Evolutionary conservation across 306 rosid genomes (phyloP).

Genomic region (Lagenaria siceraria): DNA sequence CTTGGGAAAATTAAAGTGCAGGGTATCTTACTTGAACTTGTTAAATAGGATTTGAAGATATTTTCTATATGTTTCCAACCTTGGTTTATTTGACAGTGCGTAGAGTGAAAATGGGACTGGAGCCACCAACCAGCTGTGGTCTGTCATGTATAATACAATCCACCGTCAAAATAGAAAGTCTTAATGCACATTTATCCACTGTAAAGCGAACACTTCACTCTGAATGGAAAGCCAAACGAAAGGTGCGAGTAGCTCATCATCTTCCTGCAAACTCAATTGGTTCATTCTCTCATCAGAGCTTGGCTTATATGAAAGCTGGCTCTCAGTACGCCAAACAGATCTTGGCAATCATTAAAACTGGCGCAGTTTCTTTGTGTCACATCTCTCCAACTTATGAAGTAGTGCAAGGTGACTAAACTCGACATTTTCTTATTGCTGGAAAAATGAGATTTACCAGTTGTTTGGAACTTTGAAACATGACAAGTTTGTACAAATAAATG

Average conservation of each 20-base stretch:
- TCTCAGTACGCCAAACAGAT: slow-evolving; percentile 74
- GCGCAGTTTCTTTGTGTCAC: slow-evolving; percentile 65
- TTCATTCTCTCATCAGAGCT: slow-evolving; percentile 66
- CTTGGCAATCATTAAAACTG: slow-evolving; percentile 69
- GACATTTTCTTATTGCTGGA: neutral
- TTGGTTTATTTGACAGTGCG: slow-evolving; percentile 48
- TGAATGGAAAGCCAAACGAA: slow-evolving; percentile 67
- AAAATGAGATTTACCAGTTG: neutral
- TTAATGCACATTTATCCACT: slow-evolving; percentile 35
- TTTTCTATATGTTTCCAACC: slow-evolving; percentile 3
- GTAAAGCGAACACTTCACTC: slow-evolving; percentile 49
- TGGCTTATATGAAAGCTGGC: slow-evolving; percentile 89
- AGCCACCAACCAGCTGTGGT: slow-evolving; percentile 80
- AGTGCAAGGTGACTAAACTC: slow-evolving; percentile 51
- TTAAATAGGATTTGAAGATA: neutral
- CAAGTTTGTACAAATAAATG: neutral
- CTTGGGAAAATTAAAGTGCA: slow-evolving; percentile 94
- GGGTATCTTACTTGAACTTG: slow-evolving; percentile 39
- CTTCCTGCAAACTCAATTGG: slow-evolving; percentile 49
- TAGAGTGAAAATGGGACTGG: slow-evolving; percentile 60
- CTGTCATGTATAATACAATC: slow-evolving; percentile 38
- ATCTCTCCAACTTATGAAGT: slow-evolving; percentile 71
- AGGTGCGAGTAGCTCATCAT: slow-evolving; percentile 42
- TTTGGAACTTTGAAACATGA: neutral
- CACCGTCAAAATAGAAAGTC: slow-evolving; percentile 38